Evolutionary conservation across 2,329 filamentous ascomycete genomes (phyloP), one percentile per base, ranked within the genome.

Genomic region (Venturiaceae sp.): DNA sequence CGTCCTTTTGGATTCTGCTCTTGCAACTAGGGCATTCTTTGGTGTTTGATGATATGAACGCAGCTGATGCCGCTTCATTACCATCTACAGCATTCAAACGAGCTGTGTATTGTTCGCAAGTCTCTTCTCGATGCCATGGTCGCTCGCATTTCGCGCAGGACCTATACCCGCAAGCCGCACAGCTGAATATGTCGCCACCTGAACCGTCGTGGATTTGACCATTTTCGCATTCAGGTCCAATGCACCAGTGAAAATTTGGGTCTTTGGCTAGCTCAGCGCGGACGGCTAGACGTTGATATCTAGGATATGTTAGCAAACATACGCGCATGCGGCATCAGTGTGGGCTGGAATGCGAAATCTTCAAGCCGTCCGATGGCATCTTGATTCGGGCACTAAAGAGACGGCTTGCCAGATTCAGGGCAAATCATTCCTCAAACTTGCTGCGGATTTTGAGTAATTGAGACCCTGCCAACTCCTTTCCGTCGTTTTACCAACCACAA

Each of bases 71-170:
- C 14, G 34, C 37, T 37, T 39, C 37, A 13, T 56, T 41, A 19
- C 34, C 33, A n/a, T 36, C 33, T 21, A 28, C 9, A 36, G 37
- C 53, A 30, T 36, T 34, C 16, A 56, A 28, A 16, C 53, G 34
- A 32, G 34, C 33, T 11, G 34, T 56, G 26, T 56, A 56, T 19
- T 56, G 53, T 16, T 56, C 26, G 36, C 53, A 56, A 6, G 53
- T 56, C 28, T 56, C 53, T 21, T 32, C 53, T 32, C n/a, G 36
- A 44, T 56, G 53, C 53, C 53, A 56, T 23, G 33, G 33, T n/a
- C 53, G 53, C 16, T 56, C 53, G n/a, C 53, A 56, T 6, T 14
- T 32, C 5, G 53, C 37, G 37, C 53, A 56, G n/a, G 33, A 41
- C 53, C 26, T 44, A 21, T 39, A 44, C 3, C 36, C 53, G 16